Evolutionary conservation across 441 rosid genomes (phyloP), one percentile per base, ranked within the genome.

Genomic region (Melastoma candidum): DNA sequence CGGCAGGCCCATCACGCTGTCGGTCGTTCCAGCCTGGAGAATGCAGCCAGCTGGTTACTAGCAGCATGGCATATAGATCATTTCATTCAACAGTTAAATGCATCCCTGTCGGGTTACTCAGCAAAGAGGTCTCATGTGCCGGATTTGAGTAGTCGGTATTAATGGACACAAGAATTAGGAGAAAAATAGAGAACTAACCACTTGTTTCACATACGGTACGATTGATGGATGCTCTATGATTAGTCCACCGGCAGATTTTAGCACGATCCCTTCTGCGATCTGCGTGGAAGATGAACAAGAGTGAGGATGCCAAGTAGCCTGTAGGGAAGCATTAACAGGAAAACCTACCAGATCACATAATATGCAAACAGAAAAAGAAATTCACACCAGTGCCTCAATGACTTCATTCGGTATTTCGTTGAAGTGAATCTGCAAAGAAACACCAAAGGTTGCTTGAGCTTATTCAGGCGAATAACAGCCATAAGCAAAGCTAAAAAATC

Each of bases 181-280:
- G 22, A 17, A 59, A 59, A 50, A 57, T 17, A 17, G 22, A 17
- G 22, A 47, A 74, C 90, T 10, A 47, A 92, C 98, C 95, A 82
- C 89, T 76, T 85, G 60, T 61, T 87, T 85, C 48, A 87, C 71
- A 8, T 59, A 75, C 41, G 98, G 90, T 71, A 74, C 61, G 45
- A 83, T 64, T 68, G 80, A 56, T 49, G 95, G 90, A 74, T 90
- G 93, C 55, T 87, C 96, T 7, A 80, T 85, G 51, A 83, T 67
- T 13, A 88, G 82, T 36, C 77, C 94, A 58, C 98, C 95, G 2
- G 95, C 97, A 56, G 79, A 89, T 39, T 74, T 67, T 48, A 92
- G 84, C 63, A 85, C 94, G 57, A 41, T 72, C 27, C 92, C 87
- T 69, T 92, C 95, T 43, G 82, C 87, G 53, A 92, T 68, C 96